Conservation (phyloP, 768 basidiomycete genomes). For the Dictyophora rubrovolvata region DNA sequence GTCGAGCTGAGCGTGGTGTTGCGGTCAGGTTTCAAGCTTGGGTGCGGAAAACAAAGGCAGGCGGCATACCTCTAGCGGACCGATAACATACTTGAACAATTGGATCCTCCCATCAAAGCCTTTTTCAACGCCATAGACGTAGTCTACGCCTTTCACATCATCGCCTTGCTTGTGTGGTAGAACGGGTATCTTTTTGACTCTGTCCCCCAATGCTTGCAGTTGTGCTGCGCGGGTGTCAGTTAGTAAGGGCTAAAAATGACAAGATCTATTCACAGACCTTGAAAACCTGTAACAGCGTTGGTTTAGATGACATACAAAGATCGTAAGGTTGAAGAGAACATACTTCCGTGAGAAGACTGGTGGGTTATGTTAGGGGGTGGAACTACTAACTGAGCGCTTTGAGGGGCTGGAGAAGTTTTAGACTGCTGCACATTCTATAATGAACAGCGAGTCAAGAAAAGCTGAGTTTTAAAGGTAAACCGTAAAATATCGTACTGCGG, state of each 20-base stretch:
- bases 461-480: no score
- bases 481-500: no score
- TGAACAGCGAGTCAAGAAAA: no score
- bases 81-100: neutral
- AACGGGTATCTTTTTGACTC: neutral
- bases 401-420: neutral
- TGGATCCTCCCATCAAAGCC: neutral
- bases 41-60: neutral
- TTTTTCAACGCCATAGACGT: neutral
- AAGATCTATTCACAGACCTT: neutral
- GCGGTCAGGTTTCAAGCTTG: neutral
- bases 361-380: neutral
- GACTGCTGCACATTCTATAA: no score
- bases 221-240: neutral
- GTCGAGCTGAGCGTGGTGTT: neutral
- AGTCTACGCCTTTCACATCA: neutral
- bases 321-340: neutral
- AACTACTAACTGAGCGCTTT: neutral
- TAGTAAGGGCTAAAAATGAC: neutral
- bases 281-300: neutral
- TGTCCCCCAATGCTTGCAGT: neutral
- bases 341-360: neutral
- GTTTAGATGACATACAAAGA: neutral
- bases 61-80: neutral
- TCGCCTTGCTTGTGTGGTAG: neutral